phyloP scores from a whole-genome alignment of 2,329 filamentous ascomycete species.

The Dothistroma pini region DNA sequence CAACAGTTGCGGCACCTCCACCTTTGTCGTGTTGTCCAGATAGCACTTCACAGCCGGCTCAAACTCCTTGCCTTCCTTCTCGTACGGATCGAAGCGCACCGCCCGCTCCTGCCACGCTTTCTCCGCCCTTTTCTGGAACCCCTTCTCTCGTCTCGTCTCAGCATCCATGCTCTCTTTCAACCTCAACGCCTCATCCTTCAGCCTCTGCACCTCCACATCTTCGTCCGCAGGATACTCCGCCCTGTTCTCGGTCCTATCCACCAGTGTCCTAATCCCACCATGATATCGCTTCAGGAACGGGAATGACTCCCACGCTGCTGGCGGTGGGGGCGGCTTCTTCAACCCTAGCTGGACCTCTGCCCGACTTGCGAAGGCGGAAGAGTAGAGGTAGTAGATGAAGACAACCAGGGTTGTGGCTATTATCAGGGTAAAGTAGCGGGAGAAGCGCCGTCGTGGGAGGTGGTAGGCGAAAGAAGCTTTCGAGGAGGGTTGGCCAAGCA shows the following conservation, averaged over 20 bases:
- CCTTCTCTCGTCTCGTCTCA: constrained; percentile 33
- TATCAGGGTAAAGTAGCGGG: constrained; percentile 72
- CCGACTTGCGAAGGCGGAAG: constrained; percentile 38
- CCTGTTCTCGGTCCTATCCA: constrained; percentile 61
- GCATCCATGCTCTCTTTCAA: constrained; percentile 38
- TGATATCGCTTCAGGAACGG: constrained; percentile 85
- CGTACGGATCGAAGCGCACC: constrained; percentile 58
- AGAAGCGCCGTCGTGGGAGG: constrained; percentile 56
- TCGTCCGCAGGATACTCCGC: constrained; percentile 75
- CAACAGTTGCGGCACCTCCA: constrained; percentile 66
- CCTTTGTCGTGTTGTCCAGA: constrained; percentile 62
- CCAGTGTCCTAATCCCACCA: constrained; percentile 73
- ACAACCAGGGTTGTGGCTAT: constrained; percentile 67
- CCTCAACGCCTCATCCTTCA: constrained; percentile 33
- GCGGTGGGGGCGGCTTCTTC: constrained; percentile 55
- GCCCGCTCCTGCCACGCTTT: constrained; percentile 16
- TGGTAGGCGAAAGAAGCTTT: constrained; percentile 35
- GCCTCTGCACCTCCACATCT: constrained; percentile 53
- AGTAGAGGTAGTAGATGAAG: constrained; percentile 72
- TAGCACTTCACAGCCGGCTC: constrained; percentile 71
- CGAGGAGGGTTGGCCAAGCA: constrained; percentile 28
- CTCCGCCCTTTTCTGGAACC: constrained; percentile 33
- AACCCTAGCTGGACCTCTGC: constrained; percentile 54
- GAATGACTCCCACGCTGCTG: constrained; percentile 80
- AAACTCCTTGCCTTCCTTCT: constrained; percentile 41